Evolutionary conservation across 2,329 filamentous ascomycete genomes (phyloP), one percentile per base, ranked within the genome.

Genomic region (Grosmannia serpens): DNA sequence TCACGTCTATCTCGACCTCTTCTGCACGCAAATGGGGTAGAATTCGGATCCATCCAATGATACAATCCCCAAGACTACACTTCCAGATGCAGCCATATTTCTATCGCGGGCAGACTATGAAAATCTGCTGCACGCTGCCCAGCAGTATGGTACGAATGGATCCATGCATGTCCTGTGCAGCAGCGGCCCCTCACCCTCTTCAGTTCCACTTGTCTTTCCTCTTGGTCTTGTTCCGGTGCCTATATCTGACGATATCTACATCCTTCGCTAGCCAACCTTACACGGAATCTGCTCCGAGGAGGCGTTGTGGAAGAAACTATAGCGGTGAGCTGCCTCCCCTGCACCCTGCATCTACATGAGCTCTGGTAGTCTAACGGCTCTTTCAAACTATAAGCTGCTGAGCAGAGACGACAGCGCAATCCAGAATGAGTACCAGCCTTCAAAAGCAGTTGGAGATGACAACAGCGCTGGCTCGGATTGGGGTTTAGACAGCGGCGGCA

Each of bases 71-170:
- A 79, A 8, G 10, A 41, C 22, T 5, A 11, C 17, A n/a, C 27
- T 35, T 0, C 35, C 47, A 17, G 49, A 49, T 15, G n/a, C 51
- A 4, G 52, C 54, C 8, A 29, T 61, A 13, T 38, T 51, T 13
- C 50, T 89, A 58, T 73, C 79, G 44, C 82, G 77, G 65, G 68
- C 71, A 55, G 84, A 90, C 66, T 82, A 89, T 70, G 77, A 85
- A 55, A 70, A 69, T 54, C 74, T 90, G 61, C 75, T 84, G 64
- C 69, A 77, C 59, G 62, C 65, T 58, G 73, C 76, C 55, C 74
- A 72, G 60, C 77, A 84, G 68, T 85, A 83, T 66, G 73, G 83
- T 85, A 76, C 55, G 62, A 24, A 59, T 49, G 27, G 20, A 29
- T 22, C 41, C 9, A n/a, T 33, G 26, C 27, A 31, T 52, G 53